phyloP scores from a whole-genome alignment of 164 flowering plant species.

The Cinnamomum chago region DNA sequence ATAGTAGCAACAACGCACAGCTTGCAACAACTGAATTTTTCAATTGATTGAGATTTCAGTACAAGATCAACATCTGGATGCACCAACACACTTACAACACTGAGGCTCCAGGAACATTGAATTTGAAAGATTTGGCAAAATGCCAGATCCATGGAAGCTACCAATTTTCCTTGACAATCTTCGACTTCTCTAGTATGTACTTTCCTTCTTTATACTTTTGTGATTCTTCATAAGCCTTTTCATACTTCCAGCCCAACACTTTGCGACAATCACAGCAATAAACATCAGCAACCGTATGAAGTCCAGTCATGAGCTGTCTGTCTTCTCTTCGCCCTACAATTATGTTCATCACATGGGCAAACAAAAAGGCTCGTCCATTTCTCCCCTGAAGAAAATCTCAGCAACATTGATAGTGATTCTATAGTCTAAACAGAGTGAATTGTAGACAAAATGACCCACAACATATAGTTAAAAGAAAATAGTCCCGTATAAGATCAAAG shows the following conservation, averaged over 20 bases:
- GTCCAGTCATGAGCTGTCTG: slow-evolving; percentile 51
- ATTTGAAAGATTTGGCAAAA: neutral
- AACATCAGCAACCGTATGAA: slow-evolving; percentile 60
- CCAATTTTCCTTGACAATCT: slow-evolving; percentile 51
- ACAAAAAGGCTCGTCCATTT: slow-evolving; percentile 47
- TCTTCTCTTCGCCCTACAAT: slow-evolving; percentile 46
- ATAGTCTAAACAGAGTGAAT: neutral
- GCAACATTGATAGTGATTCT: neutral
- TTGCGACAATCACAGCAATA: slow-evolving; percentile 42
- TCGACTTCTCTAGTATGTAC: slow-evolving; percentile 50
- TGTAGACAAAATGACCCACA: neutral
- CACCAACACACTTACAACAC: slow-evolving; percentile 13
- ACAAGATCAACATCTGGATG: slow-evolving; percentile 24
- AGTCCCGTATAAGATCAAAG: neutral
- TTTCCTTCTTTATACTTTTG: slow-evolving; percentile 69
- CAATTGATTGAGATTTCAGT: slow-evolving; percentile 23
- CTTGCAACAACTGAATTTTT: slow-evolving; percentile 17
- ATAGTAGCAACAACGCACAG: slow-evolving; percentile 11
- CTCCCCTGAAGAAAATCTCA: slow-evolving; percentile 30
- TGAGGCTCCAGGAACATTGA: neutral
- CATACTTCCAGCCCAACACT: slow-evolving; percentile 66
- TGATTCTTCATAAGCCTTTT: slow-evolving; percentile 45
- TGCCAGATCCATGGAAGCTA: slow-evolving; percentile 8
- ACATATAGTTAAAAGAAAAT: neutral
- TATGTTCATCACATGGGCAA: slow-evolving; percentile 57